These are phyloP conservation scores for Penicillium glabrum DNA, from an alignment of 2,329 filamentous ascomycete genomes.

Conservation along the genomic window DNA sequence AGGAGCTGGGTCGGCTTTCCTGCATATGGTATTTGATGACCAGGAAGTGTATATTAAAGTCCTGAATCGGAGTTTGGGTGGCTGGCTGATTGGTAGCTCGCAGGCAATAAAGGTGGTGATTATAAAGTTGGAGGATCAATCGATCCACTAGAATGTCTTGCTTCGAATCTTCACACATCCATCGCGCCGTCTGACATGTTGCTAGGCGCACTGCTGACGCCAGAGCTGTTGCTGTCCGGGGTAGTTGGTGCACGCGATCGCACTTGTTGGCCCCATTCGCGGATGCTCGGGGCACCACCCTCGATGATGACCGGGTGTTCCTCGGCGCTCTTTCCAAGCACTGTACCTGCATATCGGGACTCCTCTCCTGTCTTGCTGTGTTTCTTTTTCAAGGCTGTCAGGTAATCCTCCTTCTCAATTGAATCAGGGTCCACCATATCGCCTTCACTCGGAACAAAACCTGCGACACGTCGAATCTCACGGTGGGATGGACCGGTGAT, in stretches of 20 bases:
- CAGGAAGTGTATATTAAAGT: neutral
- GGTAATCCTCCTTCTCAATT: conserved; percentile 68
- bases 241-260: conserved; percentile 31
- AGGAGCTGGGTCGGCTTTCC: neutral
- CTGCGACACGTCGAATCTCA: conserved; percentile 79
- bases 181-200: conserved; percentile 40
- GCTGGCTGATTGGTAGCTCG: neutral
- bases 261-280: conserved; percentile 58
- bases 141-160: neutral
- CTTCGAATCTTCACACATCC: conserved; percentile 29
- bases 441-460: conserved; percentile 61
- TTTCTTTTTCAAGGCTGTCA: conserved; percentile 82
- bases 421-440: conserved; percentile 49
- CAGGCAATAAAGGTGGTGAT: neutral
- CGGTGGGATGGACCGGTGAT: conserved; percentile 70
- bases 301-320: conserved; percentile 73
- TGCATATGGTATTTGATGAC: neutral
- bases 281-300: conserved; percentile 69
- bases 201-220: conserved; percentile 41
- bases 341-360: conserved; percentile 78
- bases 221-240: conserved; percentile 35
- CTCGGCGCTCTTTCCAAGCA: conserved; percentile 73
- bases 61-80: neutral
- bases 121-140: neutral
- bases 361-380: conserved; percentile 88